Conservation (phyloP, 2,329 filamentous ascomycete species). For the Pyrenochaeta sp. region DNA sequence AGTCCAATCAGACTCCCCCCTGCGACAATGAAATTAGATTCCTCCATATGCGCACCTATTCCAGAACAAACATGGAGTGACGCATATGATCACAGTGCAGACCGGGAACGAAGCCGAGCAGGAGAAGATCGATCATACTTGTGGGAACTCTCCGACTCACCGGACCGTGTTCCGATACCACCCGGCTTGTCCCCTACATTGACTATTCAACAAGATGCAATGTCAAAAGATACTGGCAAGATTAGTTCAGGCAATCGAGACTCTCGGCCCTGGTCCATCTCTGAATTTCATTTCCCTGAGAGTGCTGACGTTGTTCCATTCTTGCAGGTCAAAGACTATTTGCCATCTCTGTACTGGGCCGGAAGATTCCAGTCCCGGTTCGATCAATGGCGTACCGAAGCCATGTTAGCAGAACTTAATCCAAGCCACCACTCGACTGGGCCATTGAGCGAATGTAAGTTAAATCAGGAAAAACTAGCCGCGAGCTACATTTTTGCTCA, state of each 20-base stretch:
- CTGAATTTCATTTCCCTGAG: conserved; percentile 5
- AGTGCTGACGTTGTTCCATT: conserved; percentile 29
- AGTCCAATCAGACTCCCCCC: not conserved
- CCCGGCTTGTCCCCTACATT: not conserved
- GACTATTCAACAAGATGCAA: not conserved
- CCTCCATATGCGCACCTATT: conserved; percentile 9
- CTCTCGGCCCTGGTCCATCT: conserved; percentile 15
- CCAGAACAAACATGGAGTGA: conserved; percentile 10
- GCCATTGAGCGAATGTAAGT: conserved; percentile 27
- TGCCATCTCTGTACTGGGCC: conserved; percentile 46
- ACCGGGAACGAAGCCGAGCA: not conserved
- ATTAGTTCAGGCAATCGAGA: not conserved
- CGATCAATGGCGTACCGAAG: conserved; percentile 47
- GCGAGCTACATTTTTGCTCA: conserved; percentile 41
- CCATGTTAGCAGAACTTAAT: conserved; percentile 32
- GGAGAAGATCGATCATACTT: not conserved
- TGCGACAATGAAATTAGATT: conserved; percentile 1
- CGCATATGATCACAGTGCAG: not conserved
- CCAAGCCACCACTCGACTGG: conserved; percentile 15
- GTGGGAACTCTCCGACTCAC: not conserved
- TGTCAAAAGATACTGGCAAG: not conserved
- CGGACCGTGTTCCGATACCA: not conserved
- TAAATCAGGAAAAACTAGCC: conserved; percentile 38
- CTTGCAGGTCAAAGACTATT: conserved; percentile 43
- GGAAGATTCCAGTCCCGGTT: conserved; percentile 44